Base-by-base conservation (phyloP, 371 early-diverging fungal genomes). In the Mucor irregularis region DNA sequence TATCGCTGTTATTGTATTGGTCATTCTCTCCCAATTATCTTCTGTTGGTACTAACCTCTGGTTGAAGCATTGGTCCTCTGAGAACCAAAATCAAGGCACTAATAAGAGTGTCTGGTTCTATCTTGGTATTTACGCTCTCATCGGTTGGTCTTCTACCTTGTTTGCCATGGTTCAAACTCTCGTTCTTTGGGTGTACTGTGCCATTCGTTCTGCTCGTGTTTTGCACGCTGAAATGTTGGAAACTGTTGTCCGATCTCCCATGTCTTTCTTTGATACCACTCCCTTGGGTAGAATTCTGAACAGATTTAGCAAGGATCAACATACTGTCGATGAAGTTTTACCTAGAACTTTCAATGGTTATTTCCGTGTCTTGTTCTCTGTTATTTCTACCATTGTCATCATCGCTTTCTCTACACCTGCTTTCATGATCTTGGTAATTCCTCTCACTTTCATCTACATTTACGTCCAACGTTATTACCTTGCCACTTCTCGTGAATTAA, bases 221-320 rank as follows among this genome's bases (percentile, higher is more conserved):
- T 68, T 85, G 44, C 90, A 90, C 16, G 53, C 76, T 4, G 66
- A 80, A 16, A 87, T 87, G 87, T 64, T 87, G 33, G 53, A 67
- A 26, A 59, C 73, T 28, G 67, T 83, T 31, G 53, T 78, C 1
- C 70, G 71, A 8, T 89, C 94, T 9, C 96, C 96, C 16, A 94
- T 94, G 92, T 76, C 85, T 0, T 96, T 93, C 58, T 86, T 85
- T 63, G 91, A 95, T 61, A 86, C 90, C 0, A 95, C 94, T 2
- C 98, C 94, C 0, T 69, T 93, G 13, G 95, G 96, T 17, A 85
- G 92, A 38, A 87, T 95, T 34, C 62, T 95, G 38, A 87, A 93
- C 56, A 78, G 90, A 56, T 94, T 97, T 68, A 90, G 93, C 63
- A 90, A 92, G 49, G 94, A 98, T 71, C 81, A 93, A 48, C 84